Evolutionary conservation across 2,329 filamentous ascomycete species (phyloP), one percentile per base, ranked within the genome.

Genomic region (Cladosporium austrohemisphaericum): DNA sequence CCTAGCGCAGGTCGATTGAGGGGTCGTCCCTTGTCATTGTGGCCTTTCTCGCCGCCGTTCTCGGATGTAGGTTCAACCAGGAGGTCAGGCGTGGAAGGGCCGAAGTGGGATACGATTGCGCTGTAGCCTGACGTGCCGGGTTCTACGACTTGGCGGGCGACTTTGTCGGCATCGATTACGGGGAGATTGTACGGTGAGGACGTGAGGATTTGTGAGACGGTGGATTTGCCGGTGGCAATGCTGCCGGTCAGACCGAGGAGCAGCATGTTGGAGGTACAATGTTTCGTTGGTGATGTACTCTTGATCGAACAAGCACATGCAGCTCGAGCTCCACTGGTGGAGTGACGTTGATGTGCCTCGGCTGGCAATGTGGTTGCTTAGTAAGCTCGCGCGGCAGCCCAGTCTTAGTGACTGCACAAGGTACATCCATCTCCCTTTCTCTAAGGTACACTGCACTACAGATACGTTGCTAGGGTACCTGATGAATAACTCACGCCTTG

Each of bases 221-320:
- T 98, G 37, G 92, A 95, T 79, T 98, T 98, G 68, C 93, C 93
- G 5, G 93, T 98, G 53, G 93, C 93, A 65, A 98, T 97, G 53
- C 91, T 95, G 66, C 93, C 93, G 7, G 93, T 98, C 20, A 98
- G 82, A 50, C 93, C 93, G 61, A 98, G 90, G 63, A 98, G 83
- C 41, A 97, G 81, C 93, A 97, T 97, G 7, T n/a, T 55, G n/a
- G 22, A 35, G 32, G 10, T 26, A 6, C 22, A 18, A n/a, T 31
- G 28, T n/a, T n/a, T n/a, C n/a, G n/a, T n/a, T 26, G 22, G 36
- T 28, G 7, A 14, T 13, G 29, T 32, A 32, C 3, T 13, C 26
- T 28, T 28, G 26, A 28, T 6, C 26, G 26, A 28, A 28, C 26
- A 28, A 28, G 26, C n/a, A n/a, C n/a, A n/a, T n/a, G n/a, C n/a